phyloP scores from a whole-genome alignment of 2,329 filamentous ascomycete species.

The Thelonectria rubi region DNA sequence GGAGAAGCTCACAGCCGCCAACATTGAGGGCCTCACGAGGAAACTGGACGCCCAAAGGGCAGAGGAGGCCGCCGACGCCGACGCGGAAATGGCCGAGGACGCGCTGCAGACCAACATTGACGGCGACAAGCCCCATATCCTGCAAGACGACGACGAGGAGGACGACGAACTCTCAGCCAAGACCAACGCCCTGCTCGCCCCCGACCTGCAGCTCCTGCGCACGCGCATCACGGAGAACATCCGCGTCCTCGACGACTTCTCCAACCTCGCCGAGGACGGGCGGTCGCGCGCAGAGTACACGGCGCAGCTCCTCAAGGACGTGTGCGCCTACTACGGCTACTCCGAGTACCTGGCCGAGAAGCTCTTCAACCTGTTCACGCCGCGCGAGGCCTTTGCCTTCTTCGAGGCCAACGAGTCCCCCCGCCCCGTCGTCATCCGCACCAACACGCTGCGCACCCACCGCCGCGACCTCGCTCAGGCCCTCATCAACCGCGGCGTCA shows the following conservation, averaged over 20 bases:
- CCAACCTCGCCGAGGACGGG: conserved; percentile 79
- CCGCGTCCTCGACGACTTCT: conserved; percentile 88
- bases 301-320: conserved; percentile 84
- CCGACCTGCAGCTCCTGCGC: conserved; percentile 88
- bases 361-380: conserved; percentile 90
- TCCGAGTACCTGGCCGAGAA: conserved; percentile 95
- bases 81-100: conserved; percentile 85
- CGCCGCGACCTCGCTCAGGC: conserved; percentile 86
- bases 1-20: conserved; percentile 91
- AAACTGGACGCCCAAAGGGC: conserved; percentile 83
- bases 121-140: conserved; percentile 74
- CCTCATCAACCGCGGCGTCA: conserved; percentile 95
- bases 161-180: conserved; percentile 68
- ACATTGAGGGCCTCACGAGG: conserved; percentile 89
- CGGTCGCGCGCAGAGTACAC: conserved; percentile 90
- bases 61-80: conserved; percentile 81
- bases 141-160: conserved; percentile 70
- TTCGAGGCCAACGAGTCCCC: conserved; percentile 98
- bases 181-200: conserved; percentile 74
- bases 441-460: conserved; percentile 87
- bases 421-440: conserved; percentile 93
- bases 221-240: conserved; percentile 93
- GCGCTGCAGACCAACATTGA: conserved; percentile 94
- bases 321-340: conserved; percentile 97
- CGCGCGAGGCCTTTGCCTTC: conserved; percentile 94